Base-by-base conservation (phyloP, 352 stramenopile species). In the Phytophthora pluvialis region DNA sequence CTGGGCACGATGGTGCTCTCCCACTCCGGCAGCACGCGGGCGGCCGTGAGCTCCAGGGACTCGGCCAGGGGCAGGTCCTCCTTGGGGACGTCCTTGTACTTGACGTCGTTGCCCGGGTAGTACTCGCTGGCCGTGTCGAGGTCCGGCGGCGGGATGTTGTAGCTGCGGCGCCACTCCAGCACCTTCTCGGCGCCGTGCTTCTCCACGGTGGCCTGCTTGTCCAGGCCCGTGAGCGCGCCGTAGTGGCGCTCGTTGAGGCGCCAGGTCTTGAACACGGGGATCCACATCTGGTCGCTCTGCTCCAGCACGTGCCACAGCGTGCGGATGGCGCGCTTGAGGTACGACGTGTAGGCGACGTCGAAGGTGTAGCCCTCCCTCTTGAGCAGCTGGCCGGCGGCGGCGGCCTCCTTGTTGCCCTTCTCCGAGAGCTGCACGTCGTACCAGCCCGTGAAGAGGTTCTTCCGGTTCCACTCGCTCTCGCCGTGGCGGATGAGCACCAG, bases 131-230 rank as follows among this genome's bases (percentile, higher is more conserved):
- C 67, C 46, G 80, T 98, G 88, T 75, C 94, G 6, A 99, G 84
- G 44, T 86, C 70, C 31, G 98, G 98, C 18, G 98, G 98, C 55
- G 97, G 97, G 65, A 99, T 97, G 83, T 99, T 97, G 83, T 99
- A 99, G 70, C 87, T 98, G 56, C 98, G 89, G 65, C 98, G 86
- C 98, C 98, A 99, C 65, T 99, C 78, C 53, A 97, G 89, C 49
- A 99, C 96, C 52, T 98, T 77, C 29, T 98, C 93, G 40, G 93
- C 81, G 31, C 96, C 94, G 49, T 98, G 81, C 70, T 97, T 90
- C 56, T 93, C 77, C 4, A 96, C 93, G 2, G 91, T 97, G 29
- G 94, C 88, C 36, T 88, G 84, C 70, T 98, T 98, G 74, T 89
- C 84, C 43, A 98, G 79, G 32, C 95, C 94, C 39, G 90, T 96